These are phyloP conservation scores for Scheffersomyces titani DNA, from an alignment of 1,139 yeast species.

Conservation along the genomic window DNA sequence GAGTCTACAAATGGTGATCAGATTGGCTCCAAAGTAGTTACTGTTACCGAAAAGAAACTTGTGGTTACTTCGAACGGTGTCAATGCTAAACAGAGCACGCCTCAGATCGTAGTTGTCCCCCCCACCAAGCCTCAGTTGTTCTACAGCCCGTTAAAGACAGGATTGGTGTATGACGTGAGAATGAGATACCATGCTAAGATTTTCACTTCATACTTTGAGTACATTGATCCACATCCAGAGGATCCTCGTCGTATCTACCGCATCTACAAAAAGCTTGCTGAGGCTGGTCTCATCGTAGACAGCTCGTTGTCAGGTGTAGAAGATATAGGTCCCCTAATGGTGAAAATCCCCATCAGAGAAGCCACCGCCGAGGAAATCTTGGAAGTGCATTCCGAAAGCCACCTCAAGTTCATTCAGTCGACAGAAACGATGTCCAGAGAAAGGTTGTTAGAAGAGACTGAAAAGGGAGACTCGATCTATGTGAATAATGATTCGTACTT, in stretches of 20 bases:
- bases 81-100: background rate
- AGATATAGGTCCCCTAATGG: slow-evolving; percentile 85
- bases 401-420: slow-evolving; percentile 70
- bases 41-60: background rate
- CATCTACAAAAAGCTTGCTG: slow-evolving; percentile 89
- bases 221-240: slow-evolving; percentile 98
- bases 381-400: slow-evolving; percentile 82
- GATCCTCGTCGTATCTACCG: slow-evolving; percentile 96
- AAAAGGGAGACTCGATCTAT: slow-evolving; percentile 91
- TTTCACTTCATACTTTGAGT: slow-evolving; percentile 87
- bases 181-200: slow-evolving; percentile 97
- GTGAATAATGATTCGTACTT: slow-evolving; percentile 87
- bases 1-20: background rate
- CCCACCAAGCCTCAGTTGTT: slow-evolving; percentile 54
- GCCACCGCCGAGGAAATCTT: slow-evolving; percentile 86
- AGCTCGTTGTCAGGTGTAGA: slow-evolving; percentile 78
- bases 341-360: slow-evolving; percentile 86
- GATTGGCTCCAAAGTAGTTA: background rate
- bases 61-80: background rate
- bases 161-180: slow-evolving; percentile 92
- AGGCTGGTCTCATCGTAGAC: slow-evolving; percentile 86
- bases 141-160: slow-evolving; percentile 81
- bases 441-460: slow-evolving; percentile 78
- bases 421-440: slow-evolving; percentile 82
- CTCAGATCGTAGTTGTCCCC: slow-evolving; percentile 52